Evolutionary conservation across 345 rosid genomes (phyloP).

Genomic region (Microthlaspi erraticum): DNA sequence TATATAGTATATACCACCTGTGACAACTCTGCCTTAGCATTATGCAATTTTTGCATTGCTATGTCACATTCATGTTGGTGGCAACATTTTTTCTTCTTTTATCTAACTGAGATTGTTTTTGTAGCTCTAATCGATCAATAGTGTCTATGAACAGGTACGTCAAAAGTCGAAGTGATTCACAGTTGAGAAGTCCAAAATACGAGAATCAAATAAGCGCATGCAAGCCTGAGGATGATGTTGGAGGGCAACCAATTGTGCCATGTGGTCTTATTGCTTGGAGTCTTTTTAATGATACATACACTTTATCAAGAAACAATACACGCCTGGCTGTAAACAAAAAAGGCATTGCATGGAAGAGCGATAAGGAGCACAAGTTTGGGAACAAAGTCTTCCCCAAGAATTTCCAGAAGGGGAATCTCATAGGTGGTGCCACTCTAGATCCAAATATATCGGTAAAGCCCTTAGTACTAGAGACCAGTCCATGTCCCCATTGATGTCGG

Average conservation of each 20-base stretch:
- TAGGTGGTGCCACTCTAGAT: conserved; percentile 62
- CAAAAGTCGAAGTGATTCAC: conserved; percentile 87
- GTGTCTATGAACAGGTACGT: conserved; percentile 68
- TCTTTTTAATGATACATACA: conserved; percentile 89
- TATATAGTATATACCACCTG: conserved; percentile 51
- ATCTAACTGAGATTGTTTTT: neutral
- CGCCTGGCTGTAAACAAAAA: conserved; percentile 64
- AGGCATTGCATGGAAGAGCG: conserved; percentile 94
- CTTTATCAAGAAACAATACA: conserved; percentile 53
- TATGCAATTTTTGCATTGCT: neutral
- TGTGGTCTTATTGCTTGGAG: conserved; percentile 99
- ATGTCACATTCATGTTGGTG: neutral
- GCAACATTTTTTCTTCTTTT: conserved; percentile 3
- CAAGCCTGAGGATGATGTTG: conserved; percentile 67
- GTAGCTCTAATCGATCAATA: conserved; percentile 4
- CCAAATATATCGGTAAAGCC: conserved; percentile 54
- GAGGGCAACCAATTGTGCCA: conserved; percentile 67
- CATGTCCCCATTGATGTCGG: conserved; percentile 8
- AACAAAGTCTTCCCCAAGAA: conserved; percentile 75
- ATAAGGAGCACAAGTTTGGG: conserved; percentile 90
- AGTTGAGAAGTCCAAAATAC: conserved; percentile 52
- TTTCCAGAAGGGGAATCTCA: conserved; percentile 70
- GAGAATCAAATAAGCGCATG: conserved; percentile 55
- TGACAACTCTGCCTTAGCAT: neutral
- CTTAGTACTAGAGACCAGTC: neutral